Conservation (phyloP, 768 basidiomycete genomes). For the Tylopilus felleus region DNA sequence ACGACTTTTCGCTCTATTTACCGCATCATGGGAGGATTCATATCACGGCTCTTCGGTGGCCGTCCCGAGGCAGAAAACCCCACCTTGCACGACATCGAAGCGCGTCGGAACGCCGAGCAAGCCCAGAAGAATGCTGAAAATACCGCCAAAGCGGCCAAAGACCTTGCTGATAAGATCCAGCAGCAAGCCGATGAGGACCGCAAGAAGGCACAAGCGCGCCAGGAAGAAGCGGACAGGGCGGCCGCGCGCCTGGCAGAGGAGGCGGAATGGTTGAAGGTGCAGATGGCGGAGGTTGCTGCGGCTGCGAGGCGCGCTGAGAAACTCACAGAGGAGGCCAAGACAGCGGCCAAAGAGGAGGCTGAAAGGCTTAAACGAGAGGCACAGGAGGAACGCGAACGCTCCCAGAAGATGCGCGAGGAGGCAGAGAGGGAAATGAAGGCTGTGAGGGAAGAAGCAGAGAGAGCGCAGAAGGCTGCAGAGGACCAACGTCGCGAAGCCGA, state of each 20-base stretch:
- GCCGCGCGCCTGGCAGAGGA: slow-evolving; percentile 4
- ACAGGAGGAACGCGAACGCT: slow-evolving; percentile 11
- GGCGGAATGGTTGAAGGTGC: slow-evolving; percentile 4
- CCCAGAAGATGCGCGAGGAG: slow-evolving; percentile 13
- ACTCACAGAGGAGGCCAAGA: slow-evolving; percentile 8
- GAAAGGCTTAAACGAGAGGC: slow-evolving; percentile 12
- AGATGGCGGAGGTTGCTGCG: slow-evolving; percentile 9
- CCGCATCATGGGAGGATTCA: slow-evolving; percentile 5
- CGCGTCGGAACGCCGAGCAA: slow-evolving; percentile 9
- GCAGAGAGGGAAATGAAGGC: slow-evolving; percentile 11
- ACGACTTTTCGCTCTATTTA: background rate
- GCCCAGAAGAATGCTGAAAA: background rate
- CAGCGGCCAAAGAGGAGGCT: slow-evolving; percentile 17
- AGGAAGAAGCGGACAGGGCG: slow-evolving; percentile 9
- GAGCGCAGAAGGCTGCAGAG: slow-evolving; percentile 12
- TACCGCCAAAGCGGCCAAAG: slow-evolving; percentile 2
- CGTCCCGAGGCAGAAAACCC: slow-evolving; percentile 12
- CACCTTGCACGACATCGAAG: slow-evolving; percentile 12
- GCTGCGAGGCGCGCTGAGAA: slow-evolving; percentile 2
- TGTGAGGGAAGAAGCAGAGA: slow-evolving; percentile 13
- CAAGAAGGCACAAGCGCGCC: background rate
- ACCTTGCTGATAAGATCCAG: background rate
- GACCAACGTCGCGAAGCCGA: slow-evolving; percentile 21
- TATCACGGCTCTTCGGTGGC: slow-evolving; percentile 7
- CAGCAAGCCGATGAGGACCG: slow-evolving; percentile 13